Percentiles rank a stretch among this genome's conserved stretches.
Evolutionary conservation across 2,329 filamentous ascomycete species (phyloP).

Genomic region (Cladosporium sphaerospermum): DNA sequence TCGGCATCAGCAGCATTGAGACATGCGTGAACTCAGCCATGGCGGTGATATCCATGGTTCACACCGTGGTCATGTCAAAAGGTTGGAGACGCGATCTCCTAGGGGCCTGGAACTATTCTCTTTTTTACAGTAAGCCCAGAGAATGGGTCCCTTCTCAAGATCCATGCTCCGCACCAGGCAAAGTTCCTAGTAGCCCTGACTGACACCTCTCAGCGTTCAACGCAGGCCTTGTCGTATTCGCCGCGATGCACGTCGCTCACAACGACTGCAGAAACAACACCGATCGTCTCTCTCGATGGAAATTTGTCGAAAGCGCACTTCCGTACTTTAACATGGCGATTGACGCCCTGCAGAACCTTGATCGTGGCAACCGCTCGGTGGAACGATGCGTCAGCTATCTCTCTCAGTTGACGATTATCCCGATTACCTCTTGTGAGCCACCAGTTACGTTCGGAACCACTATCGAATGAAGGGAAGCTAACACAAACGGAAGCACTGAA

Average conservation of each 20-base stretch:
- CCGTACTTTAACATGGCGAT: not conserved
- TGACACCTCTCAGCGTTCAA: not conserved
- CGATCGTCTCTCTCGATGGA: not conserved
- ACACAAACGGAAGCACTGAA: not conserved
- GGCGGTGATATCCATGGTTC: not conserved
- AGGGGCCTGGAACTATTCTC: not conserved
- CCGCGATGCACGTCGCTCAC: not conserved
- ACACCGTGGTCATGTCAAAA: not conserved
- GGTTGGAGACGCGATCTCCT: not conserved
- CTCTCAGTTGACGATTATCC: not conserved
- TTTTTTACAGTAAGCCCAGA: not conserved
- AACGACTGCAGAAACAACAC: not conserved
- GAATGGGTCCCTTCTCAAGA: not conserved
- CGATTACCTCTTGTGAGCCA: not conserved
- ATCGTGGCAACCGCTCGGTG: conserved; percentile 1
- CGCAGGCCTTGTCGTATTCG: not conserved
- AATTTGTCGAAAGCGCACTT: not conserved
- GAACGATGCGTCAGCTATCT: not conserved
- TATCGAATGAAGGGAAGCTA: not conserved
- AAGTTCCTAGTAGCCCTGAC: not conserved
- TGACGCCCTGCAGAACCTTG: not conserved
- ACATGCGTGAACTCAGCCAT: not conserved
- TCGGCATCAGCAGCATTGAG: not conserved
- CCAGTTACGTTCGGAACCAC: not conserved
- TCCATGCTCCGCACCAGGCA: not conserved